Evolutionary conservation across 1,284 basidiomycete genomes (phyloP).

Genomic region (Exsudoporus floridanus): DNA sequence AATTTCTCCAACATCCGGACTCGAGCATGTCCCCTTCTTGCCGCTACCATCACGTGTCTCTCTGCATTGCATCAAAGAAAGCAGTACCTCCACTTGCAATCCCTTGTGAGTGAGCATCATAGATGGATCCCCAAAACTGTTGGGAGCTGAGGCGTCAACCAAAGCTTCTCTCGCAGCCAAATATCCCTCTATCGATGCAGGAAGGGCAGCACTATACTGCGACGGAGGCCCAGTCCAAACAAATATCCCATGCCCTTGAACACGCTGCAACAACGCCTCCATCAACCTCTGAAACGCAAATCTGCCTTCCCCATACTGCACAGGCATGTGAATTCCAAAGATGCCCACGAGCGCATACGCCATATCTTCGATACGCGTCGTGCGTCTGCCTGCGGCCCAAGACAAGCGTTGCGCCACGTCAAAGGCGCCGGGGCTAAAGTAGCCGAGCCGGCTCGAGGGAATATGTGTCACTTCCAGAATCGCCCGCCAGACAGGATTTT

Average conservation of each 20-base stretch:
- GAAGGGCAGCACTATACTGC: constrained; percentile 7
- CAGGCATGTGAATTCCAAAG: constrained; percentile 11
- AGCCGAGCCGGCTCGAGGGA: neutral
- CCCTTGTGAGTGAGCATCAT: constrained; percentile 10
- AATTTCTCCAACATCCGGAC: neutral
- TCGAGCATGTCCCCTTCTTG: neutral
- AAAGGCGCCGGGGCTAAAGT: constrained; percentile 4
- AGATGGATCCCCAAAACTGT: constrained; percentile 8
- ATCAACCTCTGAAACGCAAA: constrained; percentile 15
- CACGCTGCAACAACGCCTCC: constrained; percentile 7
- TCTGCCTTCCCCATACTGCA: constrained; percentile 13
- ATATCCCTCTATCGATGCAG: constrained; percentile 11
- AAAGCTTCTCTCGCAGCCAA: constrained; percentile 6
- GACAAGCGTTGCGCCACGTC: constrained; percentile 9
- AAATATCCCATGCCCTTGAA: constrained; percentile 3
- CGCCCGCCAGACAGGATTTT: constrained; percentile 5
- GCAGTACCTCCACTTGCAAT: constrained; percentile 6
- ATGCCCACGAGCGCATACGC: constrained; percentile 16
- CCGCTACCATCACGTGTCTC: neutral
- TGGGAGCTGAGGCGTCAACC: neutral
- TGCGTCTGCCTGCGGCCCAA: constrained; percentile 11
- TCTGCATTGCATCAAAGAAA: constrained; percentile 3
- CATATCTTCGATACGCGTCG: constrained; percentile 12
- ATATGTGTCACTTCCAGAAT: constrained; percentile 3
- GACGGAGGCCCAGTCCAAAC: constrained; percentile 12